Base-by-base conservation (phyloP, 345 rosid species). In the Syzygium oleosum region DNA sequence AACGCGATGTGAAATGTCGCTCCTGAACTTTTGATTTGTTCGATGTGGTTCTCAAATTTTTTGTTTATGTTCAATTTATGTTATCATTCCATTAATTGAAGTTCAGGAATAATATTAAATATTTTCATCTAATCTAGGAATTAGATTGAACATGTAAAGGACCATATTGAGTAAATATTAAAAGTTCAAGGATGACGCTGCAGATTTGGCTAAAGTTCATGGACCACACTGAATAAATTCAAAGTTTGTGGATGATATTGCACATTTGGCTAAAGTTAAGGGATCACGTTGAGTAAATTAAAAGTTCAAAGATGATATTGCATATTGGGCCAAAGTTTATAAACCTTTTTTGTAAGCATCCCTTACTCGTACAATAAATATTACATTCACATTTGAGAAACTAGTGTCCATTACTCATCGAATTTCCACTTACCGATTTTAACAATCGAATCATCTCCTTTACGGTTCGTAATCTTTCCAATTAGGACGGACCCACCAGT, bases 81-180 rank as follows among this genome's bases (percentile, higher is more conserved):
- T 65, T 15, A 2, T 7, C 41, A 0, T 65, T 7, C 1, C 1
- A 65, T 29, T 65, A 65, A 65, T 16, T 31, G 1, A 16, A 7
- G 0, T 31, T 2, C 7, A 29, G 3, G 19, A 15, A 16, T 0
- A 0, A 29, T 29, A 29, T 3, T 63, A 7, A n/a, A 61, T n/a
- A 29, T 63, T 63, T n/a, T 4, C 21, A 14, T 61, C 7, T 14
- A 29, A 5, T 63, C 4, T 2, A 14, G 2, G 21, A 1, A 8
- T 0, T 25, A 6, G 7, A 63, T 14, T 4, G 16, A n/a, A 31
- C 0, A 63, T 63, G 53, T 29, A 29, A 29, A 2, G 8, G 2
- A 29, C 0, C 1, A 0, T 29, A 63, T 29, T 1, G 0, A 65
- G 15, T 0, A 31, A 16, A 43, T 43, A 65, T 29, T 15, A 16